Base-by-base conservation (phyloP, 176 grass and related monocot genomes). In the Ampelocalamus luodianensis region DNA sequence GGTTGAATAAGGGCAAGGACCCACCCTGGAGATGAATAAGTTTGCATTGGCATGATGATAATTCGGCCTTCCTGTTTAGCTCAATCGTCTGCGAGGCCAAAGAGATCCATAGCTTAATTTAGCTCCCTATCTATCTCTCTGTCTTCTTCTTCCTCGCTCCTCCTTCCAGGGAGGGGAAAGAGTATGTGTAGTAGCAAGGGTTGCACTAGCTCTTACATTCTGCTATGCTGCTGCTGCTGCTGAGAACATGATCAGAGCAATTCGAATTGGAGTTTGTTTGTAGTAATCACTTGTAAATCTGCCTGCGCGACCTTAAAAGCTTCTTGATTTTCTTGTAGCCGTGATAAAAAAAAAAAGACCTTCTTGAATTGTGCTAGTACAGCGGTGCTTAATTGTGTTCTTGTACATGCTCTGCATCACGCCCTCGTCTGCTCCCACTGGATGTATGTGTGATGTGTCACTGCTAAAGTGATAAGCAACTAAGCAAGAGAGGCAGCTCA, bases 221-320 rank as follows among this genome's bases (percentile, higher is more conserved):
- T 43, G 42, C 54, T 56, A 55, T 17, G 49, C 39, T 42, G 12
- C 11, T 48, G 45, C 70, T 79, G 44, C 50, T 17, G 18, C 68
- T 51, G 50, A 55, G 55, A 81, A 50, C 69, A 80, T 85, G 67
- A 42, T 71, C 65, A 68, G 68, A 72, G 80, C 60, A 83, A 51
- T 71, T 51, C 82, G 20, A 89, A 73, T 20, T 68, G 56, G 64
- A 65, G 71, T 87, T 80, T 78, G 73, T 65, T 64, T 86, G 70
- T 68, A 85, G 59, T 63, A 48, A 43, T 81, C 77, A 84, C 81
- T 20, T 90, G 91, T 84, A 86, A 74, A 90, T 87, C 72, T 70
- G 29, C 22, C 59, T 16, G 0, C 45, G 37, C 49, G 24, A 51
- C 56, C 45, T 65, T 10, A 65, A 84, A 50, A 77, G 65, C 65